phyloP scores from a whole-genome alignment of 1,284 basidiomycete genomes.

The Ustilago tritici region DNA sequence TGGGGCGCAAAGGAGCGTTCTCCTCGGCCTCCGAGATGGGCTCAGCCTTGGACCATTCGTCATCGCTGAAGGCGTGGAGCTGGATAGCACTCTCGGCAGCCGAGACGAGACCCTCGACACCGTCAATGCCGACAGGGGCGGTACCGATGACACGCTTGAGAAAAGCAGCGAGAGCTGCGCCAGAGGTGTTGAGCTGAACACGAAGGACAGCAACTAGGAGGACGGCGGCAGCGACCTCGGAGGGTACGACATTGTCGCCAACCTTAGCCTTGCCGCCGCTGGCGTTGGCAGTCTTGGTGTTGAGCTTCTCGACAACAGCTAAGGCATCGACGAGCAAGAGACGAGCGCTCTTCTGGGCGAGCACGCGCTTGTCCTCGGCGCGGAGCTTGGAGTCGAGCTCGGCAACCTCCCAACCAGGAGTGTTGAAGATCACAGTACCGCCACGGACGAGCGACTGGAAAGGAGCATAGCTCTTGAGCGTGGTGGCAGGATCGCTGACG shows the following conservation, averaged over 20 bases:
- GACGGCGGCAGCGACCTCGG: constrained; percentile 60
- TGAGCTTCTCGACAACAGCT: constrained; percentile 58
- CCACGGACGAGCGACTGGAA: constrained; percentile 61
- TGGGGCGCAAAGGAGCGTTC: constrained; percentile 55
- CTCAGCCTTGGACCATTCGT: constrained; percentile 58
- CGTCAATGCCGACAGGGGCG: constrained; percentile 61
- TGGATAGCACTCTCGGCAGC: constrained; percentile 52
- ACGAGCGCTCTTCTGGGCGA: constrained; percentile 59
- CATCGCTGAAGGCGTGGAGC: constrained; percentile 50
- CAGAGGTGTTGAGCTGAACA: constrained; percentile 51
- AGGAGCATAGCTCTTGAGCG: constrained; percentile 62
- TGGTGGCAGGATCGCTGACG: constrained; percentile 57
- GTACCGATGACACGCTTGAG: constrained; percentile 58
- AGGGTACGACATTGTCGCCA: constrained; percentile 50
- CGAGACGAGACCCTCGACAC: constrained; percentile 58
- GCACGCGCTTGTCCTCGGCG: constrained; percentile 61
- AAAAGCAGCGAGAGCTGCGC: constrained; percentile 45
- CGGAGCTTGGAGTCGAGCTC: constrained; percentile 64
- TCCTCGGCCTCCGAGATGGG: constrained; percentile 58
- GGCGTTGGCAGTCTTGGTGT: constrained; percentile 53
- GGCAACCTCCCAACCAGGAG: constrained; percentile 60
- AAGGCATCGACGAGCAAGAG: constrained; percentile 62
- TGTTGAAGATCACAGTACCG: constrained; percentile 66
- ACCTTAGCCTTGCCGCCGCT: constrained; percentile 60
- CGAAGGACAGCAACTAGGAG: constrained; percentile 59